These are phyloP conservation scores for Aureoboletus auriporus DNA, from an alignment of 768 basidiomycete species.

Conservation along the genomic window DNA sequence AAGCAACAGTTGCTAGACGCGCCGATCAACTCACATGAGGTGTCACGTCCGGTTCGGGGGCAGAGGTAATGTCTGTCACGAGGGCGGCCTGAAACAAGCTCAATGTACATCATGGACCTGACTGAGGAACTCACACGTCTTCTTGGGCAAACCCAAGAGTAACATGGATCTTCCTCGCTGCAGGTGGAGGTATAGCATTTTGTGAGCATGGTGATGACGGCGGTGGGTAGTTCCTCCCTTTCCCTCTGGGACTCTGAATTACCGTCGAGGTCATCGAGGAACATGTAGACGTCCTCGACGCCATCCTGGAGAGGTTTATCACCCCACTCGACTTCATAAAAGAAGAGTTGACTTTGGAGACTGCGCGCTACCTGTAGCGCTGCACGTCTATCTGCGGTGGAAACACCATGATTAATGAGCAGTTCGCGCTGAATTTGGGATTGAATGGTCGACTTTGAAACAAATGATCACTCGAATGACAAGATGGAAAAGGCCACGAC, in stretches of 20 bases:
- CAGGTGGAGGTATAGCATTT: slow-evolving; percentile 89
- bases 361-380: slow-evolving; percentile 88
- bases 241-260: slow-evolving; percentile 56
- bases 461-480: slow-evolving; percentile 2
- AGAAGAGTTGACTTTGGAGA: slow-evolving; percentile 89
- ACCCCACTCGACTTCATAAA: slow-evolving; percentile 97
- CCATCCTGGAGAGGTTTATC: slow-evolving; percentile 76
- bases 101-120: background rate
- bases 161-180: slow-evolving; percentile 75
- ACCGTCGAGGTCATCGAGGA: slow-evolving; percentile 78
- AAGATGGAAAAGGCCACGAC: slow-evolving; percentile 27
- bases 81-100: slow-evolving; percentile 21
- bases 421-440: slow-evolving; percentile 82
- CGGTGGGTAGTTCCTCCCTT: slow-evolving; percentile 77
- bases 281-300: slow-evolving; percentile 92
- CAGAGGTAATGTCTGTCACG: slow-evolving; percentile 18
- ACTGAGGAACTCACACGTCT: slow-evolving; percentile 45
- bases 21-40: slow-evolving; percentile 32
- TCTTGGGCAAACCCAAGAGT: slow-evolving; percentile 73
- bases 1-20: slow-evolving; percentile 7
- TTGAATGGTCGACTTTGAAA: slow-evolving; percentile 76
- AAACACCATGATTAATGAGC: slow-evolving; percentile 67
- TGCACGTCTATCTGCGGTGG: slow-evolving; percentile 73
- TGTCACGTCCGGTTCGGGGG: slow-evolving; percentile 24
- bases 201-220: slow-evolving; percentile 85